Evolutionary conservation across 2,329 filamentous ascomycete genomes (phyloP).

Genomic region (Trichoderma guizhouense): DNA sequence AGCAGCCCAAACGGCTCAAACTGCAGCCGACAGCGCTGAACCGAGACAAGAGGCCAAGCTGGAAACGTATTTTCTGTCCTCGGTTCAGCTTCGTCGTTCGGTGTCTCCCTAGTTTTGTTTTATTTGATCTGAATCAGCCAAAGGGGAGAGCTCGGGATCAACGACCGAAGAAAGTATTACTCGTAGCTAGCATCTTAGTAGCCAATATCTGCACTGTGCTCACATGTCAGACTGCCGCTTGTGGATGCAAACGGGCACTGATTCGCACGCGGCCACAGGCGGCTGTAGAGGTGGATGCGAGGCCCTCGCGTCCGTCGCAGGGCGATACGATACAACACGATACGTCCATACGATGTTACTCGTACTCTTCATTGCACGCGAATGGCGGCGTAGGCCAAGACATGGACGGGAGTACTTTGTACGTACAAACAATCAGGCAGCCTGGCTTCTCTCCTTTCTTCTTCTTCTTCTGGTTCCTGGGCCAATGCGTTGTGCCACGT

Average conservation of each 20-base stretch:
- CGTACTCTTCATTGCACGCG: background rate
- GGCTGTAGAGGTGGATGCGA: background rate
- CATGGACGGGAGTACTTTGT: background rate
- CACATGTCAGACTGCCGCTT: slow-evolving; percentile 16
- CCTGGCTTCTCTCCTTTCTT: background rate
- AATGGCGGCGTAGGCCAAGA: background rate
- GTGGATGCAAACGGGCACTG: background rate
- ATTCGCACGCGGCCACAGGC: background rate
- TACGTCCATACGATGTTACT: background rate
- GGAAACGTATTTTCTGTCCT: background rate
- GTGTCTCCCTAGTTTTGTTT: background rate
- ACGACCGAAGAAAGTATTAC: background rate
- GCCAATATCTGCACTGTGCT: slow-evolving; percentile 3
- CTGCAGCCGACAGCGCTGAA: slow-evolving; percentile 4
- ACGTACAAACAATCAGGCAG: slow-evolving; percentile 8
- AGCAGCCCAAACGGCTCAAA: slow-evolving; percentile 1
- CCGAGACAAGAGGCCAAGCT: background rate
- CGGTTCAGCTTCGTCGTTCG: background rate
- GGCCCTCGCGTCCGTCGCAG: background rate
- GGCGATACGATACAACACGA: background rate
- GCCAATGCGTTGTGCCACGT: background rate
- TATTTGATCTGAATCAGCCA: background rate
- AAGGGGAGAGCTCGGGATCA: background rate
- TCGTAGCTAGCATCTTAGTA: background rate
- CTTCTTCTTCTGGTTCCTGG: background rate